Conservation (phyloP, 2,329 filamentous ascomycete genomes). For the Aureobasidium sp. region DNA sequence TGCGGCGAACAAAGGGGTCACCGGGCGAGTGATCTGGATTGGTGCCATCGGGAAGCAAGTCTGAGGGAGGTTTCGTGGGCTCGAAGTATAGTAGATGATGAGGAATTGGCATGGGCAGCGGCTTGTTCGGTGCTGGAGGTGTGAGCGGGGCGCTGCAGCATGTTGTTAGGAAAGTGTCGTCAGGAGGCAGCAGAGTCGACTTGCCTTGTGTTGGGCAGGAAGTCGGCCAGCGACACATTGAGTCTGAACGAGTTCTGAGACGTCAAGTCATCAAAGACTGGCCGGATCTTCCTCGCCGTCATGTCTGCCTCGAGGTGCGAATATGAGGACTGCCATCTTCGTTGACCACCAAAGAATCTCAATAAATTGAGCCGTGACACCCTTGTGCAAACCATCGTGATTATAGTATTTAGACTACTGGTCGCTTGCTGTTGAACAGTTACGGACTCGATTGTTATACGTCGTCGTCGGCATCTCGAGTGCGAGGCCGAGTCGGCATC, state of each 20-base stretch:
- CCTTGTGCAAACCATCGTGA: neutral
- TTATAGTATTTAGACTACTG: neutral
- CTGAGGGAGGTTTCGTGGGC: conserved; percentile 51
- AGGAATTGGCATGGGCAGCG: conserved; percentile 48
- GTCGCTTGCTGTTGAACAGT: neutral
- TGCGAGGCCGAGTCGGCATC: neutral
- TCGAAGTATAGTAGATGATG: conserved; percentile 89
- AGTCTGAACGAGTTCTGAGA: conserved; percentile 60
- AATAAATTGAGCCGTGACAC: neutral
- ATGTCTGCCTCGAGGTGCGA: conserved; percentile 36
- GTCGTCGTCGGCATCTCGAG: neutral
- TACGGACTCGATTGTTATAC: neutral
- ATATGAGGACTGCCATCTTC: conserved; percentile 28
- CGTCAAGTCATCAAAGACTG: conserved; percentile 49
- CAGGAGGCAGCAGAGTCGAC: neutral
- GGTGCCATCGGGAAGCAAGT: conserved; percentile 73
- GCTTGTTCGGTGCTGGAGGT: conserved; percentile 25
- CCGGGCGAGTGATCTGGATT: conserved; percentile 73
- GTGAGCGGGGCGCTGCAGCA: conserved; percentile 20
- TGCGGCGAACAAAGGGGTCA: conserved; percentile 59
- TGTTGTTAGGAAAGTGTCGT: neutral
- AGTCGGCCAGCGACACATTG: conserved; percentile 50
- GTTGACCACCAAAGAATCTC: neutral
- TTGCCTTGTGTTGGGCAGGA: conserved; percentile 36
- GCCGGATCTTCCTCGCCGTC: conserved; percentile 40